Base-by-base conservation (phyloP, 106 monocot species). In the Dendrobium chrysotoxum region DNA sequence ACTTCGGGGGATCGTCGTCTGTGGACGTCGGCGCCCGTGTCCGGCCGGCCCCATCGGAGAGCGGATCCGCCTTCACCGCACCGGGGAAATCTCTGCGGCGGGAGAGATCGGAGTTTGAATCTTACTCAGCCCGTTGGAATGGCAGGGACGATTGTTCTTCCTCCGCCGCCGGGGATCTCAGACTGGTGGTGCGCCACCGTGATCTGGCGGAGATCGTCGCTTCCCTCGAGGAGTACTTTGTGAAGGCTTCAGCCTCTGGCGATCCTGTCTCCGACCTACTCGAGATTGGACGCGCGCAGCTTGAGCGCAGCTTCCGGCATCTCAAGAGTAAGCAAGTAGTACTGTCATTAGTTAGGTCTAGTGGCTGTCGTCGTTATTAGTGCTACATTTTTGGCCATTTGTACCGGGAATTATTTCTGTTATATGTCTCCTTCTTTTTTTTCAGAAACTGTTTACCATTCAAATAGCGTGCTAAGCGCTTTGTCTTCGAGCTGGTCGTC, bases 361-460 rank as follows among this genome's bases (percentile, higher is more conserved):
- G 57, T 72, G 85, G 81, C 53, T n/a, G 18, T 31, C 53, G 58
- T 58, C 54, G 80, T 77, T 65, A 79, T 67, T 75, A 67, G 35
- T 68, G 10, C 21, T 40, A 54, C 53, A 30, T 76, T 57, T 79
- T 41, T 17, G 50, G 12, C 76, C 28, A 76, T 47, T 46, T 76
- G 17, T 26, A 26, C 13, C 1, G 23, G 21, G 2, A 23, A 35
- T 77, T 68, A 38, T 72, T 17, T 61, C 40, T 53, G 15, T 75
- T 47, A 23, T n/a, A n/a, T n/a, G n/a, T n/a, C n/a, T n/a, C n/a
- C n/a, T n/a, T n/a, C n/a, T n/a, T n/a, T n/a, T n/a, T n/a, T n/a
- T 86, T 54, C 77, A 98, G 98, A 98, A 87, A 98, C 94, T 28
- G 94, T 98, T 78, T 95, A 98, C 77, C 98, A 98, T 67, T 98